Evolutionary conservation across 2,329 filamentous ascomycete species (phyloP).

Genomic region (Sporothrix luriei): DNA sequence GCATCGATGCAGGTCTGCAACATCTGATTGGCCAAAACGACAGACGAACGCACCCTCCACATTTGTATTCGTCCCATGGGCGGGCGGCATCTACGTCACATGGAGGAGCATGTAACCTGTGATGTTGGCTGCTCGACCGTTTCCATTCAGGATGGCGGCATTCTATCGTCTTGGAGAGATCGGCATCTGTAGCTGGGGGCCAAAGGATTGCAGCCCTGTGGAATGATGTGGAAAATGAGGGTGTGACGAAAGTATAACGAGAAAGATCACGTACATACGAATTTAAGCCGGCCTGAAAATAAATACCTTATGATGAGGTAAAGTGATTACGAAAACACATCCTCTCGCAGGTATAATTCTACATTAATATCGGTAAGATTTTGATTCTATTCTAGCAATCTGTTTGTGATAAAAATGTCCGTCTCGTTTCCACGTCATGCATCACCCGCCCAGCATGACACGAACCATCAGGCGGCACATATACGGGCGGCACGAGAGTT

Average conservation of each 20-base stretch:
- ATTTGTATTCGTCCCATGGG: not conserved
- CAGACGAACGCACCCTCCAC: not conserved
- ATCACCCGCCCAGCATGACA: not conserved
- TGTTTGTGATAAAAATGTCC: not conserved
- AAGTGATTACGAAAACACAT: no score
- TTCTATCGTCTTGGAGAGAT: no score
- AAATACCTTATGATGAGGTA: no score
- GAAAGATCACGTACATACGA: not conserved
- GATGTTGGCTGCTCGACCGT: constrained; percentile 7
- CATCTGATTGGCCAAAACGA: constrained; percentile 18
- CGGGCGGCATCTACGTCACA: constrained; percentile 21
- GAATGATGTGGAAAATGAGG: not conserved
- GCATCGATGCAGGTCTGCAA: constrained; percentile 10
- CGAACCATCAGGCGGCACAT: not conserved
- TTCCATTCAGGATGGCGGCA: no score
- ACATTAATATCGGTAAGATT: not conserved
- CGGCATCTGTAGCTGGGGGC: not conserved
- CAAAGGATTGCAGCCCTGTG: not conserved
- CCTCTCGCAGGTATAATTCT: no score
- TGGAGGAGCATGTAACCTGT: not conserved
- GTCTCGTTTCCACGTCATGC: no score
- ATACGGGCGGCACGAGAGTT: not conserved
- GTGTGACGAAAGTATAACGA: not conserved
- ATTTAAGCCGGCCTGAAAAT: not conserved
- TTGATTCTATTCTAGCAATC: constrained; percentile 5